phyloP scores from a whole-genome alignment of 805 yeast species.

The Kuraishia piskuri region DNA sequence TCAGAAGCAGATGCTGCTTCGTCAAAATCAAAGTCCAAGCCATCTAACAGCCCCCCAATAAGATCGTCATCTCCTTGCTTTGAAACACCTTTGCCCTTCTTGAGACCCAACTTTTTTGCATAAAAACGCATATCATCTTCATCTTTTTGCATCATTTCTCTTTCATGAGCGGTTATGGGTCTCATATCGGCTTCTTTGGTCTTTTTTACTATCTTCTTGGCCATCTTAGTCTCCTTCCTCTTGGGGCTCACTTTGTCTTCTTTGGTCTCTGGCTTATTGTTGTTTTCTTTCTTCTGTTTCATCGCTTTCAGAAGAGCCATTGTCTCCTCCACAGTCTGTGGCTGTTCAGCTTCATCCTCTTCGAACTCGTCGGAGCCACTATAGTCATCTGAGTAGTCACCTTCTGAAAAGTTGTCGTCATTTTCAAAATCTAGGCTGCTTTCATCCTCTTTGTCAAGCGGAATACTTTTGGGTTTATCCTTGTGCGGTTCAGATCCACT shows the following conservation, averaged over 20 bases:
- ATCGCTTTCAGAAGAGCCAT: slow-evolving; percentile 33
- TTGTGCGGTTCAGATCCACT: slow-evolving; percentile 9
- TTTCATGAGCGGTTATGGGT: slow-evolving; percentile 33
- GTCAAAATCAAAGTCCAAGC: slow-evolving; percentile 44
- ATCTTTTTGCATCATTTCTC: slow-evolving; percentile 44
- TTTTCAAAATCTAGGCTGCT: background rate
- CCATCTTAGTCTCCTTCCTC: slow-evolving; percentile 10
- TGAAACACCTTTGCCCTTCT: slow-evolving; percentile 42
- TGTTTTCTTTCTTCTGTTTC: slow-evolving; percentile 21
- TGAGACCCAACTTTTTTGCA: slow-evolving; percentile 71
- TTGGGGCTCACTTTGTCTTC: slow-evolving; percentile 28
- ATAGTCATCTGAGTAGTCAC: slow-evolving; percentile 16
- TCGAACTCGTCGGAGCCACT: slow-evolving; percentile 7
- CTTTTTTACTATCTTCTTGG: slow-evolving; percentile 7
- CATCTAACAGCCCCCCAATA: slow-evolving; percentile 77
- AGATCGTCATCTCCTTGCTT: slow-evolving; percentile 61
- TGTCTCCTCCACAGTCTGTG: slow-evolving; percentile 29
- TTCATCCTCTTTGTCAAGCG: background rate
- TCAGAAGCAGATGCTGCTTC: slow-evolving; percentile 8
- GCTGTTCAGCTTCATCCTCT: slow-evolving; percentile 16
- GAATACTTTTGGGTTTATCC: slow-evolving; percentile 15
- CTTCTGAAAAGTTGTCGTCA: background rate
- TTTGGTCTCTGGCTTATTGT: background rate
- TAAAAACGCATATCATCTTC: slow-evolving; percentile 77
- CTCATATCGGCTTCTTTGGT: slow-evolving; percentile 6